These are phyloP conservation scores for Limtongia smithiae DNA, from an alignment of 805 yeast species.

Conservation along the genomic window DNA sequence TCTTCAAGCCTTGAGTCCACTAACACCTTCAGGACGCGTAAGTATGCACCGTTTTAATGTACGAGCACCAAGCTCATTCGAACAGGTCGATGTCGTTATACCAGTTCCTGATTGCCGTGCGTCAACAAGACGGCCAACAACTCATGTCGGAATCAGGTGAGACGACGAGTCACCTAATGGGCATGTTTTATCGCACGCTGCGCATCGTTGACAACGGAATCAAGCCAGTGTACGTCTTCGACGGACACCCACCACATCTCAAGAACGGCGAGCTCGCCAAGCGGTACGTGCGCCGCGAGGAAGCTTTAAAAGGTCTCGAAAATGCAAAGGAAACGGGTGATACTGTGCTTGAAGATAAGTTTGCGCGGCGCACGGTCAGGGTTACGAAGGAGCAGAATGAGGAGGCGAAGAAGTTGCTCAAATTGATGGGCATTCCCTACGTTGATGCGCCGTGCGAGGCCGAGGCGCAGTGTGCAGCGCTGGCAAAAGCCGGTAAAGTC, in stretches of 20 bases:
- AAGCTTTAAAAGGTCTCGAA: conserved; percentile 71
- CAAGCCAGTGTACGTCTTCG: conserved; percentile 95
- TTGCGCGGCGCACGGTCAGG: conserved; percentile 81
- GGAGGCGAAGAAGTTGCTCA: conserved; percentile 78
- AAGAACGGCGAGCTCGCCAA: conserved; percentile 92
- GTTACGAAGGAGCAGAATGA: conserved; percentile 90
- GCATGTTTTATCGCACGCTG: conserved; percentile 91
- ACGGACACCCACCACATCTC: conserved; percentile 93
- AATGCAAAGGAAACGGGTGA: conserved; percentile 77
- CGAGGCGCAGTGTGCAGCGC: conserved; percentile 95
- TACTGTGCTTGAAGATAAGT: conserved; percentile 67
- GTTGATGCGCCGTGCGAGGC: conserved; percentile 97
- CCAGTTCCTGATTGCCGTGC: conserved; percentile 91
- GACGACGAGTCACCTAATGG: conserved; percentile 90
- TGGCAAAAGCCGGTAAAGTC: conserved; percentile 79
- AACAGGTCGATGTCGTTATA: conserved; percentile 93
- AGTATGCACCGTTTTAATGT: no score
- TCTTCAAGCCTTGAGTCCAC: background rate
- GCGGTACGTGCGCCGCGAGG: conserved; percentile 74
- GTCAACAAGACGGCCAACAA: conserved; percentile 96
- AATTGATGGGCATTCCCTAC: conserved; percentile 91
- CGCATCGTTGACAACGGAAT: conserved; percentile 88
- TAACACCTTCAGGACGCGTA: conserved; percentile 32
- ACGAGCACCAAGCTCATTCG: no score
- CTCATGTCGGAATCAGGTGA: conserved; percentile 85